Evolutionary conservation across 164 flowering plant genomes (phyloP).

Genomic region (grape (Vitis vinifera)): DNA sequence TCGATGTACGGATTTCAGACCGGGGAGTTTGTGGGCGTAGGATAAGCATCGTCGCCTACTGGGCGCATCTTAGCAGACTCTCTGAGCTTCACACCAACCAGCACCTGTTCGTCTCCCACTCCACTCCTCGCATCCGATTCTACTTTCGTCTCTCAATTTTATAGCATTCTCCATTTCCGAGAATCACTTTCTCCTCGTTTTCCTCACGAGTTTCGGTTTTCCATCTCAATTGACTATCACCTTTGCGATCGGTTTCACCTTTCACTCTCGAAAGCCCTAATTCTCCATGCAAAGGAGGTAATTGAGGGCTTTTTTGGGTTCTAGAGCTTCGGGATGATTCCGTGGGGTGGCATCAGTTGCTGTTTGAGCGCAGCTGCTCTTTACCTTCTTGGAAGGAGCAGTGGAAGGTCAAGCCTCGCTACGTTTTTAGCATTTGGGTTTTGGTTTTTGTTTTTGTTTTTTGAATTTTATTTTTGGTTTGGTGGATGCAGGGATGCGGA

Average conservation of each 20-base stretch:
- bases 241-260: background rate
- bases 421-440: background rate
- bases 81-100: too few species aligned
- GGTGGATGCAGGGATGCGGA: constrained; percentile 73
- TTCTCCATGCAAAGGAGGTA: too few species aligned
- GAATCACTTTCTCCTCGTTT: too few species aligned
- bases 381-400: constrained; percentile 87
- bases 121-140: constrained; percentile 15
- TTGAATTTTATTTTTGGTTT: background rate
- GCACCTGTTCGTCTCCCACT: constrained; percentile 4
- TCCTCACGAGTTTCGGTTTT: background rate
- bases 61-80: background rate
- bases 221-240: too few species aligned
- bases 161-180: too few species aligned
- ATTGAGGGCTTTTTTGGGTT: background rate
- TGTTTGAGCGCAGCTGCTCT: constrained; percentile 95
- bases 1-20: too few species aligned
- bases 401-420: constrained; percentile 56
- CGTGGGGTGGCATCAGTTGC: constrained; percentile 91
- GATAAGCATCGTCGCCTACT: background rate
- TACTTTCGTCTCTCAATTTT: background rate
- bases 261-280: background rate
- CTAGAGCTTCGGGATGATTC: constrained; percentile 46
- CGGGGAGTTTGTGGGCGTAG: too few species aligned
- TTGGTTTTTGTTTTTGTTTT: background rate